phyloP scores from a whole-genome alignment of 805 yeast species.

The Pichia exigua region DNA sequence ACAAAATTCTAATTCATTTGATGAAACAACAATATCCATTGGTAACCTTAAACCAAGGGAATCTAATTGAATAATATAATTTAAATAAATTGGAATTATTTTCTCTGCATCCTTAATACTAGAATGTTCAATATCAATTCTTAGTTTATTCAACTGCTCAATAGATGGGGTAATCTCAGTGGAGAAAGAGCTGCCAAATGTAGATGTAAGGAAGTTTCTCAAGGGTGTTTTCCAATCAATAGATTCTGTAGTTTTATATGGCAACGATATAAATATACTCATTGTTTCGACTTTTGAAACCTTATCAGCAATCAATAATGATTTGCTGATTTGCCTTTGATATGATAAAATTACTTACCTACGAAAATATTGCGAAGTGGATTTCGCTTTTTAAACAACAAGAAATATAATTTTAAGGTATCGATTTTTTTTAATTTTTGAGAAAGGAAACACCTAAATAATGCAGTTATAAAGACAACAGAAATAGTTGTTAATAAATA shows the following conservation, averaged over 20 bases:
- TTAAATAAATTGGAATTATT: constrained; percentile 36
- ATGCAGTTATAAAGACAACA: too few relatives aligned
- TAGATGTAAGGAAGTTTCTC: constrained; percentile 44
- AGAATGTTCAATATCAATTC: constrained; percentile 51
- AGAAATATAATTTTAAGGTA: too few relatives aligned
- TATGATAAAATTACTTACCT: too few relatives aligned
- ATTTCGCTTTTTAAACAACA: too few relatives aligned
- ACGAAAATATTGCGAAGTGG: too few relatives aligned
- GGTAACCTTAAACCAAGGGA: constrained; percentile 73
- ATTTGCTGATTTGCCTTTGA: background rate
- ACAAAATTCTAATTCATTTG: constrained; percentile 41
- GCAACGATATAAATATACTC: constrained; percentile 23
- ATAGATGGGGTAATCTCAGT: constrained; percentile 53
- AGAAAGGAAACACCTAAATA: too few relatives aligned
- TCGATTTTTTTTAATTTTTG: too few relatives aligned
- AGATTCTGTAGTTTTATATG: constrained; percentile 42
- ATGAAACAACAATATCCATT: constrained; percentile 32
- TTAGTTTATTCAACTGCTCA: constrained; percentile 43
- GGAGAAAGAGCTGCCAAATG: constrained; percentile 48
- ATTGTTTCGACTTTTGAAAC: constrained; percentile 1
- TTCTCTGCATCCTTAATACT: constrained; percentile 35
- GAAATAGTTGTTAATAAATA: too few relatives aligned
- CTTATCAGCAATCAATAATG: background rate
- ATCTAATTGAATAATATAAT: constrained; percentile 77
- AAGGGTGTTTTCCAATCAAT: constrained; percentile 63